These are phyloP conservation scores for Gymnopus androsaceus DNA, from an alignment of 1,284 basidiomycete genomes.

Conservation along the genomic window DNA sequence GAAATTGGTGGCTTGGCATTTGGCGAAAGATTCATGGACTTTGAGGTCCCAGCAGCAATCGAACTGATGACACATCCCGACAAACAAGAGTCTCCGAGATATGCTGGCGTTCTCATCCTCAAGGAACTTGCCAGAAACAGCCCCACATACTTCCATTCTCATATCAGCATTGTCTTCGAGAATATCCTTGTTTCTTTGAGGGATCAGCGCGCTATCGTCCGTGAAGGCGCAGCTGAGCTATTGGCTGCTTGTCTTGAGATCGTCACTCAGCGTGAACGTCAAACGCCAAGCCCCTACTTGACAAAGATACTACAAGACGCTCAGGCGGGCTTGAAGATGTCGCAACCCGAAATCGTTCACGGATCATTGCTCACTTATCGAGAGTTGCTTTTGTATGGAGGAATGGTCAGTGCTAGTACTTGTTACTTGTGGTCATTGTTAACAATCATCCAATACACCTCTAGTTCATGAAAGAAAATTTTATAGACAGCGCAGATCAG, in stretches of 20 bases:
- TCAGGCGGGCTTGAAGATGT: conserved; percentile 81
- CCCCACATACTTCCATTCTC: conserved; percentile 83
- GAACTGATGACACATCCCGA: conserved; percentile 77
- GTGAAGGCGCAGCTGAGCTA: conserved; percentile 90
- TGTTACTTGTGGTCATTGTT: conserved; percentile 10
- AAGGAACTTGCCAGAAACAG: conserved; percentile 90
- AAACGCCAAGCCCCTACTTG: conserved; percentile 68
- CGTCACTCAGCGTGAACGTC: conserved; percentile 71
- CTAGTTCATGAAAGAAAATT: conserved; percentile 93
- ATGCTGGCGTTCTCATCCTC: conserved; percentile 85
- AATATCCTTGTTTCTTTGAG: conserved; percentile 88
- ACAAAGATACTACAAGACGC: conserved; percentile 87
- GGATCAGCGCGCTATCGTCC: conserved; percentile 81
- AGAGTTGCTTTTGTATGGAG: conserved; percentile 89
- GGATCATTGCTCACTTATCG: conserved; percentile 93
- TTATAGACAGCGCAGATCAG: conserved; percentile 87
- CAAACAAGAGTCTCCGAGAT: conserved; percentile 74
- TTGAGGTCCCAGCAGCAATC: conserved; percentile 81
- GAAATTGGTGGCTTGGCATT: conserved; percentile 80
- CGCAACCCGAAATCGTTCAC: conserved; percentile 85
- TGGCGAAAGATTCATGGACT: conserved; percentile 86
- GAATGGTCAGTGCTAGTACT: conserved; percentile 87
- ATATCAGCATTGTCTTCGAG: conserved; percentile 85
- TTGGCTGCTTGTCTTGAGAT: conserved; percentile 89
- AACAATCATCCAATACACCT: conserved; percentile 10